Conservation (phyloP, 2,329 filamentous ascomycete species). For the Pseudopyricularia cyperi region DNA sequence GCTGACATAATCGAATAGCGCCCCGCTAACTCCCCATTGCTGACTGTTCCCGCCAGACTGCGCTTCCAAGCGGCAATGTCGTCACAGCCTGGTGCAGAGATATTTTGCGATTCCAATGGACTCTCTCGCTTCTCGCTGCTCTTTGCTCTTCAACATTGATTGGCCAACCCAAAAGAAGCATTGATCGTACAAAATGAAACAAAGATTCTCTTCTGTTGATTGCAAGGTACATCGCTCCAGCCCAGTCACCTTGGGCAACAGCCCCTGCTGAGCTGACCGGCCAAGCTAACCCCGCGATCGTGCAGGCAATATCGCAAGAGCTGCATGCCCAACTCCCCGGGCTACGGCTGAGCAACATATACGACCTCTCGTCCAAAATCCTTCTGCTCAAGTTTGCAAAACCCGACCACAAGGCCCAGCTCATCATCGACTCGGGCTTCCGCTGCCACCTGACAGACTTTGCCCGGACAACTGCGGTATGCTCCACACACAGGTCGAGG, state of each 20-base stretch:
- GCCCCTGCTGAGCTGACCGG: background rate
- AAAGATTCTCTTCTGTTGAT: background rate
- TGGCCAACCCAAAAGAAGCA: background rate
- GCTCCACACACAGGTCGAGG: conserved; percentile 10
- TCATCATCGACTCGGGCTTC: conserved; percentile 90
- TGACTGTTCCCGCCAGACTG: background rate
- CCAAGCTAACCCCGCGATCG: background rate
- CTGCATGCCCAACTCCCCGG: background rate
- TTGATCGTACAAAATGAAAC: background rate
- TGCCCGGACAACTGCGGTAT: conserved; percentile 61
- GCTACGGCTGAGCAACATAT: conserved; percentile 82
- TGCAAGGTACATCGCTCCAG: background rate
- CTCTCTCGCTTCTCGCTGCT: no score
- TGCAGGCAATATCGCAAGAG: background rate
- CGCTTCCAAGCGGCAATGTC: background rate
- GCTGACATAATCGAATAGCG: background rate
- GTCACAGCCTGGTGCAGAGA: background rate
- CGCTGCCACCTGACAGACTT: conserved; percentile 91
- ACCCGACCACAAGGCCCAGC: conserved; percentile 75
- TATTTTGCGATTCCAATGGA: no score
- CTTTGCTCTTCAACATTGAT: background rate
- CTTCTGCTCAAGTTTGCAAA: conserved; percentile 92
- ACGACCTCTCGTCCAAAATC: conserved; percentile 91
- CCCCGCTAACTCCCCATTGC: background rate
- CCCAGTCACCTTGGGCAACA: background rate